Percentiles rank a stretch among this genome's conserved stretches.
Conservation (phyloP, 2,329 filamentous ascomycete genomes). For the Myriosclerotinia duriaeana region DNA sequence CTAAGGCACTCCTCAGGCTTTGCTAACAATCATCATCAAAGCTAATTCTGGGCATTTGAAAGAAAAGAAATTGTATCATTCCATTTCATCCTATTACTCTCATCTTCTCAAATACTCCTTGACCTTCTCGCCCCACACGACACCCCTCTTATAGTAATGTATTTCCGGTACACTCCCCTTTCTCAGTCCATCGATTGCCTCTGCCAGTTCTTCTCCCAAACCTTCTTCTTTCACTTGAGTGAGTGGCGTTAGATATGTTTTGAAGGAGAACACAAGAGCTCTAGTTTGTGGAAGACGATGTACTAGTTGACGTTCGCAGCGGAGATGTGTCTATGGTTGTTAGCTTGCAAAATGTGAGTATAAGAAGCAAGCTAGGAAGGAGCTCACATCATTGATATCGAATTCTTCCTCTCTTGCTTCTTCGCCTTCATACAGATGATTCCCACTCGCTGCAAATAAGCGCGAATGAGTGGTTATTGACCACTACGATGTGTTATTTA, state of each 20-base stretch:
- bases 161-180: constrained; percentile 58
- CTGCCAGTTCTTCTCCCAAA: constrained; percentile 51
- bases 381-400: constrained; percentile 47
- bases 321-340: constrained; percentile 45
- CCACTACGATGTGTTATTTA: constrained; percentile 42
- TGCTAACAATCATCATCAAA: background rate
- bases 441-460: constrained; percentile 44
- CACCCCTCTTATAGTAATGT: constrained; percentile 55
- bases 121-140: constrained; percentile 38
- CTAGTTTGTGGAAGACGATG: constrained; percentile 55
- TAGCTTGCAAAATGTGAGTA: background rate
- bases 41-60: background rate
- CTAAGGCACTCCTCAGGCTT: background rate
- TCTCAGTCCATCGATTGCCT: constrained; percentile 59
- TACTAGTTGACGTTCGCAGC: constrained; percentile 61
- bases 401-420: constrained; percentile 43
- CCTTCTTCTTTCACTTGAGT: constrained; percentile 57
- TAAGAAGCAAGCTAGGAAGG: constrained; percentile 2
- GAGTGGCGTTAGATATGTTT: constrained; percentile 61
- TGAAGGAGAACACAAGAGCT: constrained; percentile 60
- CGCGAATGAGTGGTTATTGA: constrained; percentile 45
- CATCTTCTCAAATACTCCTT: constrained; percentile 34
- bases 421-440: constrained; percentile 46
- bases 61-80: background rate
- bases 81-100: background rate